Base-by-base conservation (phyloP, 202 grass and related monocot genomes). In the Eragrostis tef region DNA sequence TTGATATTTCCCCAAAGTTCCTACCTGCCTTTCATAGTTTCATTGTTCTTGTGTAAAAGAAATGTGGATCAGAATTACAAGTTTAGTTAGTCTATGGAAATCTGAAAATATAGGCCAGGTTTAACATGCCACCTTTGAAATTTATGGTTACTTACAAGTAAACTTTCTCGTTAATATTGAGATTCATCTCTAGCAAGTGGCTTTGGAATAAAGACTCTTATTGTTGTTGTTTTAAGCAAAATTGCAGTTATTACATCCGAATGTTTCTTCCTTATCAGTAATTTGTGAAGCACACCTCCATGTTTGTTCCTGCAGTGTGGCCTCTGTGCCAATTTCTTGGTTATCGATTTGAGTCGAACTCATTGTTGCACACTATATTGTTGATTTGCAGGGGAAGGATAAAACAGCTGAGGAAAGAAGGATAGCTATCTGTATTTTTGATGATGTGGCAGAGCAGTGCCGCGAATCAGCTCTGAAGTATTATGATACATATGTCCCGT, bases 401-500 rank as follows among this genome's bases (percentile, higher is more conserved):
- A 99, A 99, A 84, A 90, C 97, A 70, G 83, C 89, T 9, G 97
- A 99, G 84, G 97, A 99, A 81, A 99, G 97, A 83, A 96, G 97
- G 81, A 99, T 96, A 73, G 97, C 97, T 71, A 99, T 99, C 70
- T 99, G 97, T 83, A 89, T 99, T 31, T 99, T 99, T 92, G 97
- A 99, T 57, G 97, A 99, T 84, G 82, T 96, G 81, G 93, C 93
- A 63, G 97, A 99, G 84, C 97, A 99, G 82, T 99, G 97, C 68
- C 89, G 78, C 59, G 93, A 96, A 83, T 83, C 86, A 45, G 89
- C 97, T 87, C 73, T 93, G 13, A 99, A 89, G 87, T 99, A 99
- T 79, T 99, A 99, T 81, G 93, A 99, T 84, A 96, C 97, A 52
- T 99, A 96, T 51, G 83, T 99, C 82, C 97, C 97, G 48, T 99